Evolutionary conservation across 1,284 basidiomycete genomes (phyloP).

Genomic region (Takashimella koratensis): DNA sequence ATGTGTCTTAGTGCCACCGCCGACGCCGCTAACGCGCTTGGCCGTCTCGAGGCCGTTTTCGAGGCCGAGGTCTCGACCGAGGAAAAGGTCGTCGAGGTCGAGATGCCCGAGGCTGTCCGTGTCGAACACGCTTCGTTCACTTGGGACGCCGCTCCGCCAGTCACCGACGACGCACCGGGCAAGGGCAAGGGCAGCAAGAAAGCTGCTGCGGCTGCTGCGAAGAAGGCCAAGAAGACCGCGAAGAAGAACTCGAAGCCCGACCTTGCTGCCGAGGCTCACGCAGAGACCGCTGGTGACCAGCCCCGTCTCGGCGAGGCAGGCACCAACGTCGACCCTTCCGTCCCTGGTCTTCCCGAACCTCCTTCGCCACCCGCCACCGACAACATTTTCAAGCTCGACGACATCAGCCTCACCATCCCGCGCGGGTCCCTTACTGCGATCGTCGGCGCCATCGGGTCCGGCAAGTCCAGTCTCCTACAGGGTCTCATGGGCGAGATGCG

Average conservation of each 20-base stretch:
- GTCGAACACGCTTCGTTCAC: slow-evolving; percentile 68
- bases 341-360: not conserved
- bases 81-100: slow-evolving; percentile 50
- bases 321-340: slow-evolving; percentile 7
- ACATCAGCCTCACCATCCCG: slow-evolving; percentile 64
- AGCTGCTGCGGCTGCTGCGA: slow-evolving; percentile 5
- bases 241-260: slow-evolving; percentile 22
- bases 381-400: slow-evolving; percentile 60
- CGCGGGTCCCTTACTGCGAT: slow-evolving; percentile 72
- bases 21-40: slow-evolving; percentile 72
- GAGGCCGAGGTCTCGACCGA: slow-evolving; percentile 70
- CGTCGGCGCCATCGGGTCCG: slow-evolving; percentile 69
- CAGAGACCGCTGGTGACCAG: slow-evolving; percentile 27
- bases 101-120: slow-evolving; percentile 60
- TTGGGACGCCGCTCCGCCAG: slow-evolving; percentile 71
- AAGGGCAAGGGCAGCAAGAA: slow-evolving; percentile 9
- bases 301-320: slow-evolving; percentile 27
- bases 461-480: slow-evolving; percentile 60
- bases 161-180: slow-evolving; percentile 44
- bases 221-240: slow-evolving; percentile 39
- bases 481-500: slow-evolving; percentile 77
- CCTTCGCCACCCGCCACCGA: slow-evolving; percentile 38
- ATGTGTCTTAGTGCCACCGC: slow-evolving; percentile 69
- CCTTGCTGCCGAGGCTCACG: slow-evolving; percentile 27
- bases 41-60: slow-evolving; percentile 66